phyloP scores from a whole-genome alignment of 2,329 filamentous ascomycete genomes.

The Ceratocystis smalleyi region DNA sequence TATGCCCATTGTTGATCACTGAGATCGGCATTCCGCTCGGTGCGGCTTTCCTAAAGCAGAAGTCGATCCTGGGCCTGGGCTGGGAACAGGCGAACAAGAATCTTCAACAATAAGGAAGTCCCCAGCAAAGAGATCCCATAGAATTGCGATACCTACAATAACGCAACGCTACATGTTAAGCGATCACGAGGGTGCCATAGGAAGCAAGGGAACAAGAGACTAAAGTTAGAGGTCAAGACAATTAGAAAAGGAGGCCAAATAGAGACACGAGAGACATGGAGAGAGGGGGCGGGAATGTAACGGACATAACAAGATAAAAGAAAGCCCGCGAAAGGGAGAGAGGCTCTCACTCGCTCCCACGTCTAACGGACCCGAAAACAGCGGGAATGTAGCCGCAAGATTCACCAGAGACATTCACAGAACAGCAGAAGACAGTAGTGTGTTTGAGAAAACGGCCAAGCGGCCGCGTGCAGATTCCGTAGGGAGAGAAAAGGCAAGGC shows the following conservation, averaged over 20 bases:
- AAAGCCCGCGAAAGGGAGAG: too few relatives aligned
- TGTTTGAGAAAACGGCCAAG: not conserved
- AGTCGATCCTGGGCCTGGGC: not conserved
- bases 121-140: not conserved
- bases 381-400: not conserved
- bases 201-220: too few relatives aligned
- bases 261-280: not conserved
- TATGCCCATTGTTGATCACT: not conserved
- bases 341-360: not conserved
- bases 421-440: not conserved
- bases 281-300: not conserved
- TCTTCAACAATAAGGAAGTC: not conserved
- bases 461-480: not conserved
- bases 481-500: not conserved
- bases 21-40: conserved; percentile 7
- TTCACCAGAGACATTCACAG: not conserved
- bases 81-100: not conserved
- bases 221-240: not conserved
- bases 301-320: too few relatives aligned
- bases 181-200: not conserved
- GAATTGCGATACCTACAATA: not conserved
- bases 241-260: not conserved
- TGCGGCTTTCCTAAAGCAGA: conserved; percentile 9
- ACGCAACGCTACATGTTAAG: not conserved
- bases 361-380: not conserved